A percentile compares a stretch with the other conserved stretches of the same genome.
Evolutionary conservation across 805 yeast species (phyloP).

Genomic region (Deakozyma indianensis): DNA sequence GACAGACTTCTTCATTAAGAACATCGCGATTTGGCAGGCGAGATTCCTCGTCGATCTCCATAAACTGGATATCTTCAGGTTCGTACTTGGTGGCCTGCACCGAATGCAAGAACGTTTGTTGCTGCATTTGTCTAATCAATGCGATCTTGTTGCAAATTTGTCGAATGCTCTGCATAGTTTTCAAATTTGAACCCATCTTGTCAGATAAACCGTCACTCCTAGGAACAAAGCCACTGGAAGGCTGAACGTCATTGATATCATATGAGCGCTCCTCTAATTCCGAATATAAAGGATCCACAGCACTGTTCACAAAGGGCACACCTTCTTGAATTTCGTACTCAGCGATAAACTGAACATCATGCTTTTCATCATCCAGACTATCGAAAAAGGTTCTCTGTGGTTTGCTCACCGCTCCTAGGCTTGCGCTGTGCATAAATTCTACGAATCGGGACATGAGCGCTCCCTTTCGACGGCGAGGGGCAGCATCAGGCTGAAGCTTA

Average conservation of each 20-base stretch:
- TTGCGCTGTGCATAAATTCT: slow-evolving; percentile 16
- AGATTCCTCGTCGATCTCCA: slow-evolving; percentile 74
- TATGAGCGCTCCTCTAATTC: background rate
- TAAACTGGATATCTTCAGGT: slow-evolving; percentile 42
- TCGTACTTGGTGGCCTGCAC: slow-evolving; percentile 61
- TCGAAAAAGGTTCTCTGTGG: background rate
- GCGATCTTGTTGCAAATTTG: slow-evolving; percentile 80
- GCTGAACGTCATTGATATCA: background rate
- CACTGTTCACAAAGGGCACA: background rate
- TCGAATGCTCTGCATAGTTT: slow-evolving; percentile 75
- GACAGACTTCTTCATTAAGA: slow-evolving; percentile 44
- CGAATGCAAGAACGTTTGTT: slow-evolving; percentile 59
- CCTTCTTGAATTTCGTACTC: background rate
- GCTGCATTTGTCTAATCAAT: slow-evolving; percentile 80
- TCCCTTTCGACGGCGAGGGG: slow-evolving; percentile 54
- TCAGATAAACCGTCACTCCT: slow-evolving; percentile 12
- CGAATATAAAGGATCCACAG: background rate
- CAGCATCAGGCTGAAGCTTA: slow-evolving; percentile 48
- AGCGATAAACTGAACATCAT: slow-evolving; percentile 1
- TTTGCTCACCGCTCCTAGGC: slow-evolving; percentile 1
- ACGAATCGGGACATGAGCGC: slow-evolving; percentile 48
- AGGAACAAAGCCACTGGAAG: background rate
- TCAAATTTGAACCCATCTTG: slow-evolving; percentile 38
- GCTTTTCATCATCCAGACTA: background rate
- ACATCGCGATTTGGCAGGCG: slow-evolving; percentile 57